A percentile compares a stretch with the other conserved stretches of the same genome.
Evolutionary conservation across 257 asterid genomes (phyloP).

Genomic region (Lantana camara): DNA sequence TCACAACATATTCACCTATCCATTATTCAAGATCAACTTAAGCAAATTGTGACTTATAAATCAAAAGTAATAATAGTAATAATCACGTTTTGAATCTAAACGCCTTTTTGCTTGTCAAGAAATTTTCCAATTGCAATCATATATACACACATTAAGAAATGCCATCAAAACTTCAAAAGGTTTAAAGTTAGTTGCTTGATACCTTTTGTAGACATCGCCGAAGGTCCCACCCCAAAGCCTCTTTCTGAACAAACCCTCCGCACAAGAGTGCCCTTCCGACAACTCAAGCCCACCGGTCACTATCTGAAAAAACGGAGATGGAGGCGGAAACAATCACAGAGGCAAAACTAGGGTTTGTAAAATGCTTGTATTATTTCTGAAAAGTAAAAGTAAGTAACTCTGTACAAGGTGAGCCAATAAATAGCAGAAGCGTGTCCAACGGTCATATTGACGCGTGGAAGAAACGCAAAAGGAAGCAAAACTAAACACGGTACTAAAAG

Average conservation of each 20-base stretch:
- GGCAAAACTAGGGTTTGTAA: too few species aligned
- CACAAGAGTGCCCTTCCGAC: constrained; percentile 92
- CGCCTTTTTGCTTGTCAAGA: not conserved
- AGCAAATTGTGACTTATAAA: too few species aligned
- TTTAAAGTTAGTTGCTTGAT: constrained; percentile 12
- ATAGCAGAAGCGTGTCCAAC: too few species aligned
- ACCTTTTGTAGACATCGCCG: constrained; percentile 84
- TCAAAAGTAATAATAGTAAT: too few species aligned
- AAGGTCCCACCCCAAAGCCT: constrained; percentile 96
- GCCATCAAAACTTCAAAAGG: constrained; percentile 19
- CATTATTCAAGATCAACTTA: not conserved
- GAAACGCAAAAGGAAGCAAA: too few species aligned
- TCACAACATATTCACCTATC: constrained; percentile 6
- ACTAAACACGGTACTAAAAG: too few species aligned
- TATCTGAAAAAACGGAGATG: too few species aligned
- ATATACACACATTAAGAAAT: not conserved
- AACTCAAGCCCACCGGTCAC: constrained; percentile 94
- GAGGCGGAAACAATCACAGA: too few species aligned
- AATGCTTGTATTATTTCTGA: too few species aligned
- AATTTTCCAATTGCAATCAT: not conserved
- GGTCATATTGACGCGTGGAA: too few species aligned
- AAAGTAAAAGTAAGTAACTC: too few species aligned
- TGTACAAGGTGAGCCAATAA: too few species aligned
- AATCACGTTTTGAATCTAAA: not conserved
- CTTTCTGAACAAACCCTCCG: constrained; percentile 86